These are phyloP conservation scores for Elsinoe australis DNA, from an alignment of 2,329 filamentous ascomycete genomes.

Conservation along the genomic window DNA sequence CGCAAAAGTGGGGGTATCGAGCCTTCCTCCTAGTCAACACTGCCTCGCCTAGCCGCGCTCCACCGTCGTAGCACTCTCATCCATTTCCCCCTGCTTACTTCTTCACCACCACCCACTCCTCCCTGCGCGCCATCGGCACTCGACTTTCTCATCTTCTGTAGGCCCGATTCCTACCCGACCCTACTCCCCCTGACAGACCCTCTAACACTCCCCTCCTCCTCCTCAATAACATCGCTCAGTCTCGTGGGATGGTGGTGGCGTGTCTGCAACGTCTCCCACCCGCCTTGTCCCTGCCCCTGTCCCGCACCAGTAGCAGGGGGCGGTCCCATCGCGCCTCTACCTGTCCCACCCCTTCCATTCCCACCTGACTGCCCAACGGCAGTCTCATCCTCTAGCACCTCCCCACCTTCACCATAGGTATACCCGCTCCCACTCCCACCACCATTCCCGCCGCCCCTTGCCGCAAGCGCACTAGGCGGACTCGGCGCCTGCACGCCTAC, in stretches of 20 bases:
- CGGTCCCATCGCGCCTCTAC: conserved; percentile 21
- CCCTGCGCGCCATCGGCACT: not conserved
- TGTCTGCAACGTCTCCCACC: conserved; percentile 65
- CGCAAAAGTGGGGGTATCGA: not conserved
- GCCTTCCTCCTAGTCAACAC: not conserved
- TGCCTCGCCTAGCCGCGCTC: not conserved
- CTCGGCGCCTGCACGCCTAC: conserved; percentile 24
- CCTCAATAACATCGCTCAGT: conserved; percentile 79
- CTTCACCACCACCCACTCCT: not conserved
- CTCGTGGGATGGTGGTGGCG: conserved; percentile 79
- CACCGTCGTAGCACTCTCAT: not conserved
- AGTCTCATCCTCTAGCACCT: conserved; percentile 24
- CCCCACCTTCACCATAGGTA: conserved; percentile 11
- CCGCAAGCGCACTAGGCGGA: conserved; percentile 28
- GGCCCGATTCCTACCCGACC: conserved; percentile 12
- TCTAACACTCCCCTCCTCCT: conserved; percentile 54
- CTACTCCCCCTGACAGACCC: conserved; percentile 54
- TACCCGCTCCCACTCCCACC: conserved; percentile 2
- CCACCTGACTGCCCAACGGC: conserved; percentile 23
- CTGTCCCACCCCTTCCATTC: conserved; percentile 15
- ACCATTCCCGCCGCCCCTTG: conserved; percentile 24
- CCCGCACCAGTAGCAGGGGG: conserved; percentile 28
- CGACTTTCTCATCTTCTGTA: too few species aligned
- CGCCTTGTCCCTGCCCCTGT: conserved; percentile 50
- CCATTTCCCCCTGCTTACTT: not conserved